These are phyloP conservation scores for Rhizopus microsporus DNA, from an alignment of 371 early-diverging fungal species.

Conservation along the genomic window DNA sequence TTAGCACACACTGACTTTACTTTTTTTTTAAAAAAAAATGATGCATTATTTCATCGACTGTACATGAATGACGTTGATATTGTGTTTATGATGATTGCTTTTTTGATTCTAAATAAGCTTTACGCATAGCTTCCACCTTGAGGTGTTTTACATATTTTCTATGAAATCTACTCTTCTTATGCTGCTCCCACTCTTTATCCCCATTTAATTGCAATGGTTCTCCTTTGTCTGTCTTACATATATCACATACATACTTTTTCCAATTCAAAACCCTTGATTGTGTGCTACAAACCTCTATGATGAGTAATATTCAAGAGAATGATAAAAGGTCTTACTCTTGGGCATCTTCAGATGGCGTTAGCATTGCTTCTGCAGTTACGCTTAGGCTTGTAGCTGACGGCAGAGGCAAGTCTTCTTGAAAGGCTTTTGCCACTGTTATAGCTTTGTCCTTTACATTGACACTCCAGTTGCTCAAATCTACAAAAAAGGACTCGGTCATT, in stretches of 20 bases:
- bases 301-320: conserved; percentile 3
- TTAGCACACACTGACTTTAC: too few species aligned
- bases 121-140: conserved; percentile 17
- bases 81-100: neutral
- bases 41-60: too few species aligned
- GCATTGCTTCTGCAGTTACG: conserved; percentile 36
- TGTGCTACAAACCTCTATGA: conserved; percentile 27
- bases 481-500: neutral
- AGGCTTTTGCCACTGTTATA: conserved; percentile 49
- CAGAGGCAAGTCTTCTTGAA: conserved; percentile 28
- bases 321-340: conserved; percentile 29
- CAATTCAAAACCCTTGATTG: conserved; percentile 57
- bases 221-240: conserved; percentile 51
- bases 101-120: conserved; percentile 22
- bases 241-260: conserved; percentile 65
- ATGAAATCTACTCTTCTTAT: conserved; percentile 63
- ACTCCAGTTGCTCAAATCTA: conserved; percentile 60
- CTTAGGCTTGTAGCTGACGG: conserved; percentile 46
- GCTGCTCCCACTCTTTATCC: conserved; percentile 69
- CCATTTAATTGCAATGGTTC: conserved; percentile 65
- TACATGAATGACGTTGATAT: too few species aligned
- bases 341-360: conserved; percentile 25
- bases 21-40: too few species aligned
- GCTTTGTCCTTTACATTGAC: conserved; percentile 56
- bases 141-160: conserved; percentile 45